These are phyloP conservation scores for Scheffersomyces stipitis DNA, from an alignment of 805 yeast genomes.

Conservation along the genomic window DNA sequence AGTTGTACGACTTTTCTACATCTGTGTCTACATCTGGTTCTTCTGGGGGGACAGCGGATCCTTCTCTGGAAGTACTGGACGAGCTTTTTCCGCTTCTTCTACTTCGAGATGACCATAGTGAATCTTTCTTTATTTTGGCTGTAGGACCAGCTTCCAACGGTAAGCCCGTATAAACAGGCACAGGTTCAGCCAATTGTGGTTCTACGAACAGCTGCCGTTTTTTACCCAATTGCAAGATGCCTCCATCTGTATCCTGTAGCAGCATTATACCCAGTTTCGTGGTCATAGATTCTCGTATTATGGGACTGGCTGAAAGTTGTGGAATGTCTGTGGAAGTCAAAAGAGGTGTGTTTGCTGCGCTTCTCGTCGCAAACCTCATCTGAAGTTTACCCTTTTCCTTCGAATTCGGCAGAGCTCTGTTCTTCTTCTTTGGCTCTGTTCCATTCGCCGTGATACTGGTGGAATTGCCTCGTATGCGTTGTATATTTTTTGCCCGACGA, in stretches of 20 bases:
- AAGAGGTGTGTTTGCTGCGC: no score
- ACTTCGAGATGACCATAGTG: conserved; percentile 48
- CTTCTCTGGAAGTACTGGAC: conserved; percentile 11
- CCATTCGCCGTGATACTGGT: no score
- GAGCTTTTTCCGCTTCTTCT: conserved; percentile 12
- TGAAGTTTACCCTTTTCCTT: no score
- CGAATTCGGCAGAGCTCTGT: no score
- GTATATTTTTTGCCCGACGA: no score
- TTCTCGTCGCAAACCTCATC: no score
- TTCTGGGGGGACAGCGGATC: conserved; percentile 16
- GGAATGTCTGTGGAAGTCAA: no score
- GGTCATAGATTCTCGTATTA: no score
- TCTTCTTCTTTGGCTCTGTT: no score
- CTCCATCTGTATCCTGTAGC: background rate
- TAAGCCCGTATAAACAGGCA: conserved; percentile 67
- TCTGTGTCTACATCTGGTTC: conserved; percentile 11
- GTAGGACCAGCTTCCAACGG: conserved; percentile 73
- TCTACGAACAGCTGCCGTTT: conserved; percentile 52
- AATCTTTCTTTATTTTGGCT: conserved; percentile 53
- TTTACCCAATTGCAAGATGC: conserved; percentile 6
- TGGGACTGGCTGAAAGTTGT: background rate
- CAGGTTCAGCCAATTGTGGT: conserved; percentile 55
- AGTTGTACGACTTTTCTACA: conserved; percentile 10
- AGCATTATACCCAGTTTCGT: background rate
- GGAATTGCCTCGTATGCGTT: no score